These are phyloP conservation scores for Exserohilum rostratum DNA, from an alignment of 2,329 filamentous ascomycete genomes.

Conservation along the genomic window DNA sequence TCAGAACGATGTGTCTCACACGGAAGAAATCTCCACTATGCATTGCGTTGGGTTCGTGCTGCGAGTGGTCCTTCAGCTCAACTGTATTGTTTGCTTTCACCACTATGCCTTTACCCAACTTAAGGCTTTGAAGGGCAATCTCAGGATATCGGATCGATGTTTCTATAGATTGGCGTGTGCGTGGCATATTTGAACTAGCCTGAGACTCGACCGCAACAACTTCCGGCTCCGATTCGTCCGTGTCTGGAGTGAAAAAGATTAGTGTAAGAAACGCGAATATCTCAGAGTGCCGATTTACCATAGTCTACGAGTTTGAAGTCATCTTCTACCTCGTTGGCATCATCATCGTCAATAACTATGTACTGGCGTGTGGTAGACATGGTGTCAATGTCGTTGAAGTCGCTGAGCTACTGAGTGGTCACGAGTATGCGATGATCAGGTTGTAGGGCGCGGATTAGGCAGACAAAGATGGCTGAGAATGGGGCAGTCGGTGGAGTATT, in stretches of 20 bases:
- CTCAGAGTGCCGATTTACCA: neutral
- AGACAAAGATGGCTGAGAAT: neutral
- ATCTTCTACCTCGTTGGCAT: neutral
- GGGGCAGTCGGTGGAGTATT: neutral
- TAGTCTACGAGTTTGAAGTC: constrained; percentile 1
- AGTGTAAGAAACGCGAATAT: neutral
- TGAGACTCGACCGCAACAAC: neutral
- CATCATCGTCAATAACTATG: neutral
- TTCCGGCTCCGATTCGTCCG: neutral
- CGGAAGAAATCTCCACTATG: constrained; percentile 32
- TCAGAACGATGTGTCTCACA: constrained; percentile 23
- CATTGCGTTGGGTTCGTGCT: neutral
- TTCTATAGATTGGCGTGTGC: neutral
- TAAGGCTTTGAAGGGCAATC: neutral
- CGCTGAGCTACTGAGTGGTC: neutral
- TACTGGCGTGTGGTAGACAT: neutral
- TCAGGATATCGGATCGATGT: neutral
- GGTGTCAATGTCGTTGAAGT: neutral
- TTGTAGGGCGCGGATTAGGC: too few species aligned
- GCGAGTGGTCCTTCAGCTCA: constrained; percentile 19
- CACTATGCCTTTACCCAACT: neutral
- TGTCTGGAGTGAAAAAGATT: neutral
- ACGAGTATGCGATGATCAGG: too few species aligned
- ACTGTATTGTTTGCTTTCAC: constrained; percentile 20
- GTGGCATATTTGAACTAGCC: neutral